Evolutionary conservation across 371 early-diverging fungal species (phyloP), one percentile per base, ranked within the genome.

Genomic region (Mortierella sp.): DNA sequence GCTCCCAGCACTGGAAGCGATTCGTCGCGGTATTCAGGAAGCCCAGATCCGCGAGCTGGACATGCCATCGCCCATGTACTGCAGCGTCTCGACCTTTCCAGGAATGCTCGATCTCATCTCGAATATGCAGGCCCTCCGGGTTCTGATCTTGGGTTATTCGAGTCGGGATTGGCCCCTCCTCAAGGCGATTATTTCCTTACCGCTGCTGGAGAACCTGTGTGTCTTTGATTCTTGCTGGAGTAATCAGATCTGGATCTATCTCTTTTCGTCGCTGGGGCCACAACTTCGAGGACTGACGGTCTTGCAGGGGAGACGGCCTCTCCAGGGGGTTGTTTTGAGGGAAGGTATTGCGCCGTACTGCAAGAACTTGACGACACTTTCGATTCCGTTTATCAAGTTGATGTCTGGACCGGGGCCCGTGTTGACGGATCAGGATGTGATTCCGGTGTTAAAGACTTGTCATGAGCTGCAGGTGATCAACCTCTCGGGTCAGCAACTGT

Each of bases 61-160:
- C 35, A 86, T 86, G 82, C 87, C 87, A 5, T 86, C 87, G 56
- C 82, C 87, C 60, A 86, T 86, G 87, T 86, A 86, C 78, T 86
- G 82, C 56, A 80, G 76, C 12, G 87, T 86, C 12, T 48, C 77
- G 11, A 86, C 82, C 0, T 86, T 86, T 48, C 87, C 87, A 0
- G 87, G 87, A 7, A 86, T 86, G 87, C 80, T 86, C 8, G 70
- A 72, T 32, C 63, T 86, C 63, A 86, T 86, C 71, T 75, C 77
- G 14, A 70, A 70, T 27, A 56, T 82, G 55, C 77, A 72, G 12
- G 72, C 77, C 56, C 82, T 86, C 46, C 68, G 79, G 7, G 72
- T 72, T 2, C 71, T 86, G 21, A 72, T 86, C 54, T 29, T 86
- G 51, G 87, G 87, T 32, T 86, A 86, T 32, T 82, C 87, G 6